phyloP scores from a whole-genome alignment of 768 basidiomycete genomes.

The Cubamyces lactineus region DNA sequence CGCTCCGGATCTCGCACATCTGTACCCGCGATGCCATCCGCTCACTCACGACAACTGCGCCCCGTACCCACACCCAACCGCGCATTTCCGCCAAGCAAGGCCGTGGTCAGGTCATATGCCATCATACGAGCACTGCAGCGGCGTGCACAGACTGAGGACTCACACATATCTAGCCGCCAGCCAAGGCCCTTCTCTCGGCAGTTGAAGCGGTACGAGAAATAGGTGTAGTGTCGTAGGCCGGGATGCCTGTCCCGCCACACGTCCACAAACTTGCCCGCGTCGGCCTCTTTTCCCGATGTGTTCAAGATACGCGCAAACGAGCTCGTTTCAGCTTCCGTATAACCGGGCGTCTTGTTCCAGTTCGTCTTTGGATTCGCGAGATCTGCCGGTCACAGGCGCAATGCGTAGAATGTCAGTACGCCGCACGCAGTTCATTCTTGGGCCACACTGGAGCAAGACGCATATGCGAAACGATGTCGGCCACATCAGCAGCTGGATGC shows the following conservation, averaged over 20 bases:
- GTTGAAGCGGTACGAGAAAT: slow-evolving; percentile 84
- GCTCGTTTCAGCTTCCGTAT: slow-evolving; percentile 80
- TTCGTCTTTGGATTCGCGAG: slow-evolving; percentile 69
- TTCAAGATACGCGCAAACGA: slow-evolving; percentile 72
- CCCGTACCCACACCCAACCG: background rate
- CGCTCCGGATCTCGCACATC: slow-evolving; percentile 83
- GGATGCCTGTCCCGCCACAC: slow-evolving; percentile 79
- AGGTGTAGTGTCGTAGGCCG: slow-evolving; percentile 73
- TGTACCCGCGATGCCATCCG: slow-evolving; percentile 64
- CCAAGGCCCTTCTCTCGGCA: slow-evolving; percentile 80
- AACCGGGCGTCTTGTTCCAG: slow-evolving; percentile 89
- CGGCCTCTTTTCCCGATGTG: slow-evolving; percentile 41
- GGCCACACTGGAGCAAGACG: background rate
- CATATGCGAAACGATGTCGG: background rate
- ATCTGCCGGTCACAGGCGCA: slow-evolving; percentile 55
- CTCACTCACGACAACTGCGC: slow-evolving; percentile 74
- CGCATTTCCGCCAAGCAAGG: background rate
- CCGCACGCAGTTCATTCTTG: background rate
- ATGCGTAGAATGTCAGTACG: background rate
- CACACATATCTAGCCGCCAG: slow-evolving; percentile 89
- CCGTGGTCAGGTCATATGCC: background rate
- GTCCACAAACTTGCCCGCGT: slow-evolving; percentile 59
- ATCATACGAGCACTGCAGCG: slow-evolving; percentile 1
- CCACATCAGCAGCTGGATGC: background rate
- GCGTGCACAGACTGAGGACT: slow-evolving; percentile 23